Evolutionary conservation across 345 rosid genomes (phyloP).

Genomic region (Eucalyptus victrix): DNA sequence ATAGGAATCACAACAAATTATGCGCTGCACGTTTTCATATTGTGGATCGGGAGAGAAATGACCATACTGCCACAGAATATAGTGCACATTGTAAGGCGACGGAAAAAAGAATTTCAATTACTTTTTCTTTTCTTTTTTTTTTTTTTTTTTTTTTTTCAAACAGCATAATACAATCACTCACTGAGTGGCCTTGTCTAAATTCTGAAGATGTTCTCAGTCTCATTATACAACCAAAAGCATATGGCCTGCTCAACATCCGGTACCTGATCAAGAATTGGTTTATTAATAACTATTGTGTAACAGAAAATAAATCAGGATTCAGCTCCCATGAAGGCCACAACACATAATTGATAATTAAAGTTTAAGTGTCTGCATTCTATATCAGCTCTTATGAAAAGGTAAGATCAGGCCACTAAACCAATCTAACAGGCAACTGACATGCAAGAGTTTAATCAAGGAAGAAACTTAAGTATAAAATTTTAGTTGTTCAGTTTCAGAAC

Average conservation of each 20-base stretch:
- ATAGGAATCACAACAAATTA: constrained; percentile 92
- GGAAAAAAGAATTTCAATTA: neutral
- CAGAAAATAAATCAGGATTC: neutral
- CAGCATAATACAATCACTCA: constrained; percentile 18
- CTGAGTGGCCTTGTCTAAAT: constrained; percentile 81
- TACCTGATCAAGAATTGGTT: constrained; percentile 31
- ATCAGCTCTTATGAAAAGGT: neutral
- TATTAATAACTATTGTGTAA: neutral
- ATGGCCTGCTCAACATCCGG: constrained; percentile 88
- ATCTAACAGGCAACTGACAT: neutral
- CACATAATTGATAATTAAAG: neutral
- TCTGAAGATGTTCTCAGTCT: constrained; percentile 92
- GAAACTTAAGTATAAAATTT: neutral
- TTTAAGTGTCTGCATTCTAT: neutral
- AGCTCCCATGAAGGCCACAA: neutral
- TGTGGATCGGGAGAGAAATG: constrained; percentile 99
- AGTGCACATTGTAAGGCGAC: neutral
- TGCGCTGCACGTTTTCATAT: constrained; percentile 94
- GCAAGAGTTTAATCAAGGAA: neutral
- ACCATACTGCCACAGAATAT: constrained; percentile 61
- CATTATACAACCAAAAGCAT: constrained; percentile 88
- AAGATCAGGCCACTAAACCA: neutral
- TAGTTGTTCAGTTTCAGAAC: neutral
- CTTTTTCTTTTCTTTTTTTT: too few species aligned
- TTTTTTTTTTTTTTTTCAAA: neutral